These are phyloP conservation scores for Phycomyces blakesleeanus DNA, from an alignment of 192 early-diverging fungal species.

Conservation along the genomic window DNA sequence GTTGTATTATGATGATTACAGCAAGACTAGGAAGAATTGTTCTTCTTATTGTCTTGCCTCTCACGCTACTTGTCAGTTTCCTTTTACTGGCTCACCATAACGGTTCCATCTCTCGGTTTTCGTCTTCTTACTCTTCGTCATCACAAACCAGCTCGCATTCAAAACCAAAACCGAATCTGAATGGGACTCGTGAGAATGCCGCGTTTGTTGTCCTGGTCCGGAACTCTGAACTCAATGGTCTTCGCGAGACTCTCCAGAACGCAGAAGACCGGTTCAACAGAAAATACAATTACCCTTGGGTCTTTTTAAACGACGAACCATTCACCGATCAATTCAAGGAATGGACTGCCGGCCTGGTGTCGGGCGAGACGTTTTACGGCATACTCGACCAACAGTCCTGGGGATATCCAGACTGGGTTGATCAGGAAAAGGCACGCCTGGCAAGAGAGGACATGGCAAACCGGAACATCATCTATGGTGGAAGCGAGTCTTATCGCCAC, in stretches of 20 bases:
- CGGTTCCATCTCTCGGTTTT: background rate
- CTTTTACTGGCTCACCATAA: background rate
- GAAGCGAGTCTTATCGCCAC: conserved; percentile 62
- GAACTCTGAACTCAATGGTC: conserved; percentile 61
- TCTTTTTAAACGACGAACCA: conserved; percentile 78
- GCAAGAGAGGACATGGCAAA: conserved; percentile 50
- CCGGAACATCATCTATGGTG: conserved; percentile 58
- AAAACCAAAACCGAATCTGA: background rate
- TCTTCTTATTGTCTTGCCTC: conserved; percentile 5
- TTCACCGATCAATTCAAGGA: conserved; percentile 69
- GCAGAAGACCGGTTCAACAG: conserved; percentile 80
- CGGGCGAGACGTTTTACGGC: conserved; percentile 59
- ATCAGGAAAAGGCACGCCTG: conserved; percentile 50
- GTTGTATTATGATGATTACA: no score
- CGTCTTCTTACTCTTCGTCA: background rate
- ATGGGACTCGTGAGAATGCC: conserved; percentile 43
- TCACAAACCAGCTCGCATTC: no score
- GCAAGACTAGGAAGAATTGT: conserved; percentile 16
- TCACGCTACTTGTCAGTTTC: background rate
- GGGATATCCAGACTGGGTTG: conserved; percentile 75
- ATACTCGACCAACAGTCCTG: conserved; percentile 50
- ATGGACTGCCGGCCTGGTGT: conserved; percentile 47
- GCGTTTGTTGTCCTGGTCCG: conserved; percentile 75
- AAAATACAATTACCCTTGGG: conserved; percentile 79
- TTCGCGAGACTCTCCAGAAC: conserved; percentile 54